A percentile compares a stretch with the other conserved stretches of the same genome.
These are phyloP conservation scores for Talaromyces atroroseus DNA, from an alignment of 2,329 filamentous ascomycete species.

Conservation along the genomic window DNA sequence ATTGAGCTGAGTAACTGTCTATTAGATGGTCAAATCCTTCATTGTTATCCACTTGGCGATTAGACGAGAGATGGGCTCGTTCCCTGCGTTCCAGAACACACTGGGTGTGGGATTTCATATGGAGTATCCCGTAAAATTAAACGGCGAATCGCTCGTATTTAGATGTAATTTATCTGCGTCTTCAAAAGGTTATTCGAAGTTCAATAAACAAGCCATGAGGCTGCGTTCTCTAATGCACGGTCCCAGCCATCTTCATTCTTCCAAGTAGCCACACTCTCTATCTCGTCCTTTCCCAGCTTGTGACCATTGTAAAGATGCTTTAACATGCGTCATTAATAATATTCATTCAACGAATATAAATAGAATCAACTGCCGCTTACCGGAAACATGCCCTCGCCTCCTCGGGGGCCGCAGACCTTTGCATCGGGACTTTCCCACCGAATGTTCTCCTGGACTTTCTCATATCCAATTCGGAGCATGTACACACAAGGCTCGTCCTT, in stretches of 20 bases:
- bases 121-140: background rate
- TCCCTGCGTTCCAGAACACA: background rate
- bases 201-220: conserved; percentile 33
- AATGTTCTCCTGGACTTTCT: conserved; percentile 23
- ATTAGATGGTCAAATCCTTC: conserved; percentile 31
- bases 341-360: background rate
- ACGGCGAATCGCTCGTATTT: background rate
- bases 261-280: conserved; percentile 35
- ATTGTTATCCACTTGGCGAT: conserved; percentile 32
- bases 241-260: conserved; percentile 35
- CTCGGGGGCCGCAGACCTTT: conserved; percentile 31
- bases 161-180: background rate
- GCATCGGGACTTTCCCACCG: conserved; percentile 36
- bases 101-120: background rate
- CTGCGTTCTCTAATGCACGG: conserved; percentile 27
- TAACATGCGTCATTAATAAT: background rate
- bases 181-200: background rate
- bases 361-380: conserved; percentile 19
- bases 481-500: conserved; percentile 33
- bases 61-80: conserved; percentile 7
- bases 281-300: conserved; percentile 32
- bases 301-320: conserved; percentile 37
- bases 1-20: background rate
- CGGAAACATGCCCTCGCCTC: conserved; percentile 36
- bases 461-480: conserved; percentile 32